Percentiles rank a stretch among this genome's conserved stretches.
These are phyloP conservation scores for Dipodascopsis tothii DNA, from an alignment of 805 yeast species.

Conservation along the genomic window DNA sequence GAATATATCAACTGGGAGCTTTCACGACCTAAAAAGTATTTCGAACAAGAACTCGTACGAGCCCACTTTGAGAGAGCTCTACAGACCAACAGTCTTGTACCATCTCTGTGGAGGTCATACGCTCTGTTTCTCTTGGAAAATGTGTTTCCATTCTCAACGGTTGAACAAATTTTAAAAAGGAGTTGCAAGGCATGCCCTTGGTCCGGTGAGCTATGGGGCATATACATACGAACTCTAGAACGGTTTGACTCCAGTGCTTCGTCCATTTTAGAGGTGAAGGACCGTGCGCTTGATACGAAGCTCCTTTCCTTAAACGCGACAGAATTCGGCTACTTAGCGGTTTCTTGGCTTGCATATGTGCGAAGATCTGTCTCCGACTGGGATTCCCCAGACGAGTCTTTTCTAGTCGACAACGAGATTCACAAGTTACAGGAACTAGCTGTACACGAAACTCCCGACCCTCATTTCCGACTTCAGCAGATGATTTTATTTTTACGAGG, in stretches of 20 bases:
- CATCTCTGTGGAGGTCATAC: constrained; percentile 29
- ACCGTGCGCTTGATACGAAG: constrained; percentile 11
- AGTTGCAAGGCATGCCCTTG: constrained; percentile 26
- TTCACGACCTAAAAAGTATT: constrained; percentile 16
- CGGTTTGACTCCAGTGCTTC: constrained; percentile 3
- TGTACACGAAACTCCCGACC: background rate
- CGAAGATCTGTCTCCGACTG: constrained; percentile 6
- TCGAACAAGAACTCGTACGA: constrained; percentile 11
- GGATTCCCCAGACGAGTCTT: background rate
- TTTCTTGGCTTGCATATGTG: constrained; percentile 13
- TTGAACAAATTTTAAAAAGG: constrained; percentile 16
- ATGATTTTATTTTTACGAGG: background rate
- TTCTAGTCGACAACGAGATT: background rate
- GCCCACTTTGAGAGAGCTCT: constrained; percentile 29
- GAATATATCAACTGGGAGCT: constrained; percentile 26
- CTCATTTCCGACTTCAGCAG: background rate
- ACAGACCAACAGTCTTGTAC: constrained; percentile 4
- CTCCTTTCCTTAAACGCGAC: constrained; percentile 5
- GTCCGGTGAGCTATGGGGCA: constrained; percentile 27
- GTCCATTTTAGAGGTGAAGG: constrained; percentile 7
- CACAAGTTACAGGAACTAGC: background rate
- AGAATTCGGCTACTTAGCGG: constrained; percentile 9
- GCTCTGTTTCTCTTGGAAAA: constrained; percentile 23
- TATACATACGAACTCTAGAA: constrained; percentile 15
- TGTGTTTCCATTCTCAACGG: constrained; percentile 1